Base-by-base conservation (phyloP, 1,139 yeast genomes). In the Magnusiomyces sp. region DNA sequence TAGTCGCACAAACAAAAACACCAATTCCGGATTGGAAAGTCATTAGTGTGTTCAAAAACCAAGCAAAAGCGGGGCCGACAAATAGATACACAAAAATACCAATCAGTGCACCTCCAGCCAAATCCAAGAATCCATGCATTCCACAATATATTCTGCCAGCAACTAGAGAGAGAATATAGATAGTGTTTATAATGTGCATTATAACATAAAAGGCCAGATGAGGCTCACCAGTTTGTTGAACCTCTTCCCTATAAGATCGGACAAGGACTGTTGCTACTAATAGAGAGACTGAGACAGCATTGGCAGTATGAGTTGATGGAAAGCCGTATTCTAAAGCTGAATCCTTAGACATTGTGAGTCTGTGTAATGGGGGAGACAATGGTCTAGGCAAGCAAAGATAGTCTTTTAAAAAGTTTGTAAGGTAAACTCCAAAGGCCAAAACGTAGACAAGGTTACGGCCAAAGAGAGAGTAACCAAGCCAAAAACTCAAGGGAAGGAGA, bases 281-380 rank as follows among this genome's bases (percentile, higher is more conserved):
- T 43, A 84, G 61, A 0, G 85, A 76, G 2, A 85, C 92, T 0
- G 87, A 83, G 0, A 95, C 81, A 2, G 97, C 96, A 66, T 92
- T 92, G 44, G 97, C 95, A 31, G 94, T 76, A 64, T 92, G 98
- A 10, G 95, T 83, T 45, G 89, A 80, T 0, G 98, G 98, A 60
- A 90, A 89, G 2, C 98, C 98, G 65, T 90, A 92, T 64, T 92
- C 98, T 60, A 83, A 80, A 1, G 95, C 80, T 0, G 97, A 94
- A 58, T 87, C 85, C 23, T 85, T 82, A 53, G 90, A 81, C 81
- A 90, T 78, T 31, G 97, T 89, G 59, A 92, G 81, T 58, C 98
- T 74, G 63, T 84, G 88, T 47, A 90, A 68, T 0, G 98, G 98
- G 1, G 98, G 98, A 2, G 95, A 83, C 54, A 81, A 69, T 2